phyloP scores from a whole-genome alignment of 208 protist genomes.

The Entamoeba histolytica region DNA sequence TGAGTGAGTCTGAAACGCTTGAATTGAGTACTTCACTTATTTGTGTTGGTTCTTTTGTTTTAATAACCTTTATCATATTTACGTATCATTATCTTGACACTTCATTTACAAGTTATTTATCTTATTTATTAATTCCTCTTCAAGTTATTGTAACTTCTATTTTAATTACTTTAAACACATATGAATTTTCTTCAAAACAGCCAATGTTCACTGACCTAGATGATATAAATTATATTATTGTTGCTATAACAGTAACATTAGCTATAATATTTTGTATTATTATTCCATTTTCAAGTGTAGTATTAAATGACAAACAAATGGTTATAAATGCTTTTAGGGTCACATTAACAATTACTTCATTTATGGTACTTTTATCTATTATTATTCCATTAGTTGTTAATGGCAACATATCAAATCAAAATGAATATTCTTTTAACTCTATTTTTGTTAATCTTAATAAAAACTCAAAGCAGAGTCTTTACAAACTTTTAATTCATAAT shows the following conservation, averaged over 20 bases:
- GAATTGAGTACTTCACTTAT: not conserved
- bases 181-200: not conserved
- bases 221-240: not conserved
- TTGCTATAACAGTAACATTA: not conserved
- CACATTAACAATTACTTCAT: not conserved
- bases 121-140: not conserved
- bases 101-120: not conserved
- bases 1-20: too few relatives aligned
- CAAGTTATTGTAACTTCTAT: not conserved
- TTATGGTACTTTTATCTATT: not conserved
- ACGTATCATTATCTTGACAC: not conserved
- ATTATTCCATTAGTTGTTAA: not conserved
- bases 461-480: not conserved
- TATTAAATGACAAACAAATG: not conserved
- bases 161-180: not conserved
- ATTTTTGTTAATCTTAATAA: not conserved
- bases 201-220: not conserved
- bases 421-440: not conserved
- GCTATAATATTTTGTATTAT: not conserved
- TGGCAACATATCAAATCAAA: not conserved
- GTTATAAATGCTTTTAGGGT: not conserved
- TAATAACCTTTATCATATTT: not conserved
- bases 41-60: not conserved
- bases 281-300: not conserved
- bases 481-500: not conserved